Evolutionary conservation across 129 eudicot species (phyloP).

Genomic region (Calendula officinalis): DNA sequence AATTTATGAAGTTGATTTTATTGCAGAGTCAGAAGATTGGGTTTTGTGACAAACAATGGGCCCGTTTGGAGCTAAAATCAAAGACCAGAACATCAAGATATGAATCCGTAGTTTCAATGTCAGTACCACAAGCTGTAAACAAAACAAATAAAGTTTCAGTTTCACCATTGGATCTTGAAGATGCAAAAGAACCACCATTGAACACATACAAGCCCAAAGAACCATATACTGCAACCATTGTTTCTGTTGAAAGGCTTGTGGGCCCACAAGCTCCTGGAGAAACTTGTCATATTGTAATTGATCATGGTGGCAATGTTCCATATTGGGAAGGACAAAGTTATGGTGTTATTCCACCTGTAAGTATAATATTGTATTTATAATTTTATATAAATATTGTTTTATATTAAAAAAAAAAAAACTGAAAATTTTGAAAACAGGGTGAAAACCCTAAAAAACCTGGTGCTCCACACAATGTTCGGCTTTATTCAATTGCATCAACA

Average conservation of each 20-base stretch:
- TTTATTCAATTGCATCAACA: constrained; percentile 95
- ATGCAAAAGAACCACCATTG: constrained; percentile 80
- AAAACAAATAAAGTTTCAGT: constrained; percentile 55
- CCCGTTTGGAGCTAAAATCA: constrained; percentile 42
- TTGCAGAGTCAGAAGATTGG: constrained; percentile 55
- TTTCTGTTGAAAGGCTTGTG: constrained; percentile 89
- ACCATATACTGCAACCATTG: constrained; percentile 91
- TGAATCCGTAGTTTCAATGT: constrained; percentile 55
- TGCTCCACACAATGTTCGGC: constrained; percentile 83
- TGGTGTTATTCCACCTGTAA: constrained; percentile 95
- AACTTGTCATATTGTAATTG: constrained; percentile 92
- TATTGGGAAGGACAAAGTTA: constrained; percentile 99
- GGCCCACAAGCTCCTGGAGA: constrained; percentile 98
- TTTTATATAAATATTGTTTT: too few species aligned
- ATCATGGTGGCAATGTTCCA: constrained; percentile 91
- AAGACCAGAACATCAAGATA: constrained; percentile 33
- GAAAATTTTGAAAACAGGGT: constrained; percentile 46
- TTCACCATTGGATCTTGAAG: constrained; percentile 76
- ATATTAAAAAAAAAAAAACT: too few species aligned
- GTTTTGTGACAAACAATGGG: constrained; percentile 56
- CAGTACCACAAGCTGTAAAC: constrained; percentile 69
- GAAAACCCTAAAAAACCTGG: constrained; percentile 98
- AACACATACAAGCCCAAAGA: constrained; percentile 81
- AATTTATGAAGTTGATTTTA: constrained; percentile 6
- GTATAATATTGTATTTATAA: too few species aligned